Conservation (phyloP, 78 protist species). For the Dictyostelium firmibasis region DNA sequence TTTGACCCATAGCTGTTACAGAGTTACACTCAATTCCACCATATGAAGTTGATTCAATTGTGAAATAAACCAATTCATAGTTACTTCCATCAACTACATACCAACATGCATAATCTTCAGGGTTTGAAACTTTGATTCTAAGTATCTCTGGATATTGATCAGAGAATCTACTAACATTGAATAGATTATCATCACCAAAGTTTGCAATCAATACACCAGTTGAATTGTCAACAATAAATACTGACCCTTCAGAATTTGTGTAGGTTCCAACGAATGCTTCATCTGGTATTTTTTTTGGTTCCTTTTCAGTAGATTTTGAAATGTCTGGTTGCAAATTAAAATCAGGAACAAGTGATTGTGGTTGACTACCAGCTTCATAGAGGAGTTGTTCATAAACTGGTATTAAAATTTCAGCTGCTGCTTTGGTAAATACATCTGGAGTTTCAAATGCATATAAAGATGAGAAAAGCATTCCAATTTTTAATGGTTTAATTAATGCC, state of each 20-base stretch:
- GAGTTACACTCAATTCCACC: background rate
- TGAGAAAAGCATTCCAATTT: conserved; percentile 53
- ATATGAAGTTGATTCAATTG: background rate
- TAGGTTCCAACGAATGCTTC: conserved; percentile 29
- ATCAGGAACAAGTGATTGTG: background rate
- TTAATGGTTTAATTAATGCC: conserved; percentile 5
- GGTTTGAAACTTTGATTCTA: conserved; percentile 9
- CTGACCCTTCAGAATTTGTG: conserved; percentile 8
- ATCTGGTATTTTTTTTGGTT: background rate
- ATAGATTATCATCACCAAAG: conserved; percentile 48
- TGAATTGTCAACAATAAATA: background rate
- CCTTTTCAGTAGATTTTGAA: background rate
- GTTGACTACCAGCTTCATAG: background rate
- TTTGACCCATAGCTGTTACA: conserved; percentile 60
- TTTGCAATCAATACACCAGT: conserved; percentile 14
- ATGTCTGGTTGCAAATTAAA: background rate
- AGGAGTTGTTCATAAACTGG: conserved; percentile 52
- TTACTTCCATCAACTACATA: conserved; percentile 23
- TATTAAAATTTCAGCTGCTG: conserved; percentile 31
- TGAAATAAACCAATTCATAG: conserved; percentile 59
- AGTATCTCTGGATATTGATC: conserved; percentile 30
- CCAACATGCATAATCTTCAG: background rate
- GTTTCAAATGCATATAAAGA: background rate
- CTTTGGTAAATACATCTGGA: conserved; percentile 43
- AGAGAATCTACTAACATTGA: conserved; percentile 6